Evolutionary conservation across 1,284 basidiomycete genomes (phyloP).

Genomic region (Fomitopsis palustris): DNA sequence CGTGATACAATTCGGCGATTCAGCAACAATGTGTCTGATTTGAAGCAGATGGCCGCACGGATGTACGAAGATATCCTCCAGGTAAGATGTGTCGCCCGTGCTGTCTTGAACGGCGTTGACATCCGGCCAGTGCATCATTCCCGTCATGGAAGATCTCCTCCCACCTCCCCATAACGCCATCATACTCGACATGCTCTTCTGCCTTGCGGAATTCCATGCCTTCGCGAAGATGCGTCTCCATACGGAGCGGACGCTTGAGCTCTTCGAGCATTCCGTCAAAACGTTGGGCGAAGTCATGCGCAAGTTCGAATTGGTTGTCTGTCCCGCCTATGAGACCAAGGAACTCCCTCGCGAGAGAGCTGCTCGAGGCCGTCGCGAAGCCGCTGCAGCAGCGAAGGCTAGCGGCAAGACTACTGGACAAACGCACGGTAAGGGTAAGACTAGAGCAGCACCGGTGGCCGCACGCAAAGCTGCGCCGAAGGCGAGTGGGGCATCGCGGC

Average conservation of each 20-base stretch:
- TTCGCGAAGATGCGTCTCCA: conserved; percentile 32
- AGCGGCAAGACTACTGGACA: neutral
- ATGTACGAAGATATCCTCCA: conserved; percentile 30
- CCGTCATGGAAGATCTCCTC: conserved; percentile 28
- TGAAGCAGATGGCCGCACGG: conserved; percentile 26
- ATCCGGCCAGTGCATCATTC: conserved; percentile 27
- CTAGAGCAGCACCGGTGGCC: neutral
- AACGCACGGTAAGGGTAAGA: conserved; percentile 1
- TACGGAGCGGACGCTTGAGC: conserved; percentile 18
- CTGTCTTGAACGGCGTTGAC: neutral
- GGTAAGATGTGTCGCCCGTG: conserved; percentile 9
- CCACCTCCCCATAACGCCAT: conserved; percentile 14
- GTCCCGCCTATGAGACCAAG: conserved; percentile 14
- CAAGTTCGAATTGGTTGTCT: conserved; percentile 17
- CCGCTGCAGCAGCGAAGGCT: neutral
- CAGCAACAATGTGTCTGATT: conserved; percentile 19
- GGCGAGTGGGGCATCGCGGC: neutral
- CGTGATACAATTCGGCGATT: conserved; percentile 25
- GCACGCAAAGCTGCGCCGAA: neutral
- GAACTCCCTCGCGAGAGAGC: conserved; percentile 27
- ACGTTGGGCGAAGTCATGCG: conserved; percentile 16
- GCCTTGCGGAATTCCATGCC: conserved; percentile 26
- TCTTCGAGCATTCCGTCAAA: conserved; percentile 12
- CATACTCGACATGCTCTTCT: conserved; percentile 25
- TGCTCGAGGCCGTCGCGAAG: conserved; percentile 15